Percentiles rank a stretch among this genome's conserved stretches.
phyloP scores from a whole-genome alignment of 371 early-diverging fungal species.

The Basidiobolus meristosporus region DNA sequence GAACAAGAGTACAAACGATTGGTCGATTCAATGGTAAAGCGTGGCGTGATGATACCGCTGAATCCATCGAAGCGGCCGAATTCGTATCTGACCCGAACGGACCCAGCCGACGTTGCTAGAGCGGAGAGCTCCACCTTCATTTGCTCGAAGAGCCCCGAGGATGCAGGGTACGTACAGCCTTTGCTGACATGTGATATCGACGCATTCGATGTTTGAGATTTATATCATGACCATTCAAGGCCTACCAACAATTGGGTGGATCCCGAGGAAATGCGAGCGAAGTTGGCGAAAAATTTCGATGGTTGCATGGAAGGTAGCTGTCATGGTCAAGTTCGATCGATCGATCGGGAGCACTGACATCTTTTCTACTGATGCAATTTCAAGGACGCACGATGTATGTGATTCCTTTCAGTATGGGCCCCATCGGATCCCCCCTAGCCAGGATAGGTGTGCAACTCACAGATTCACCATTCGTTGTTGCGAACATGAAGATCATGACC shows the following conservation, averaged over 20 bases:
- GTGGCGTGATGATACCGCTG: slow-evolving; percentile 32
- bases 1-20: slow-evolving; percentile 9
- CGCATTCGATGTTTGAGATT: no score
- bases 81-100: slow-evolving; percentile 19
- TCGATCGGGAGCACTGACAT: no score
- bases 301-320: slow-evolving; percentile 19
- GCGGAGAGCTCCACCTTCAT: slow-evolving; percentile 17
- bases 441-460: slow-evolving; percentile 17
- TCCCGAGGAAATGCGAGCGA: slow-evolving; percentile 10
- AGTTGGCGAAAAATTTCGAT: slow-evolving; percentile 12
- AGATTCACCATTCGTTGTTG: slow-evolving; percentile 18
- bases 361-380: not conserved
- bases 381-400: slow-evolving; percentile 19
- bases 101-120: slow-evolving; percentile 19
- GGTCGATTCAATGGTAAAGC: slow-evolving; percentile 13
- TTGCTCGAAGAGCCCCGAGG: slow-evolving; percentile 11
- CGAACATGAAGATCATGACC: slow-evolving; percentile 20
- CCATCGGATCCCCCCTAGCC: slow-evolving; percentile 14
- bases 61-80: slow-evolving; percentile 22
- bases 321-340: no score
- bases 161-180: slow-evolving; percentile 13
- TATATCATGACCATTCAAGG: no score
- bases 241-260: slow-evolving; percentile 21
- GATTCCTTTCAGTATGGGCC: slow-evolving; percentile 22
- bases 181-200: no score